A percentile compares a stretch with the other conserved stretches of the same genome.
Conservation (phyloP, 2,329 filamentous ascomycete species). For the Monosporascus sp. region DNA sequence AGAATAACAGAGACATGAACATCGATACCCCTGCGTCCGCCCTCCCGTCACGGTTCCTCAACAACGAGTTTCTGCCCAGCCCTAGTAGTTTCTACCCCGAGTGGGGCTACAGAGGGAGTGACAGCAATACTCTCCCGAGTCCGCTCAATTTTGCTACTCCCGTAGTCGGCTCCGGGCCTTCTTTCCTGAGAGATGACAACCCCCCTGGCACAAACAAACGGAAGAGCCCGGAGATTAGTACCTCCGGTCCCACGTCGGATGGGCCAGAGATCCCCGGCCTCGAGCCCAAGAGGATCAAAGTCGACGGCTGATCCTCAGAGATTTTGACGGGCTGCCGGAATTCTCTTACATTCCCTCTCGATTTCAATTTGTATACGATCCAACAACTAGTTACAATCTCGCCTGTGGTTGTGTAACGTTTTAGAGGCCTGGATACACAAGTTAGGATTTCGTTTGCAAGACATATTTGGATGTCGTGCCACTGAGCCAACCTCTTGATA, state of each 20-base stretch:
- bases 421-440: not conserved
- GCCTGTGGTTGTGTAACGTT: not conserved
- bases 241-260: constrained; percentile 35
- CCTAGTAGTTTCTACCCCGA: constrained; percentile 91
- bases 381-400: not conserved
- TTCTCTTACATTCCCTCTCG: not conserved
- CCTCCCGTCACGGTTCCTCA: constrained; percentile 84
- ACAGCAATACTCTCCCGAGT: constrained; percentile 84
- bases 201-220: constrained; percentile 38
- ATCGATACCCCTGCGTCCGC: constrained; percentile 89
- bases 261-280: constrained; percentile 40
- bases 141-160: constrained; percentile 92
- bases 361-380: not conserved
- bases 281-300: constrained; percentile 50
- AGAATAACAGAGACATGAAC: constrained; percentile 46
- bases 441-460: constrained; percentile 6
- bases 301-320: constrained; percentile 35
- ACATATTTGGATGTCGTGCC: constrained; percentile 15
- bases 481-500: constrained; percentile 13
- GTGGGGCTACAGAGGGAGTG: constrained; percentile 69
- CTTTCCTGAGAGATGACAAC: constrained; percentile 56
- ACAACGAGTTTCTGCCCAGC: constrained; percentile 80
- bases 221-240: constrained; percentile 50
- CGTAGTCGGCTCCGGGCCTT: constrained; percentile 55
- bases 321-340: not conserved